phyloP scores from a whole-genome alignment of 805 yeast species.

The Metschnikowia cerradonensis region DNA sequence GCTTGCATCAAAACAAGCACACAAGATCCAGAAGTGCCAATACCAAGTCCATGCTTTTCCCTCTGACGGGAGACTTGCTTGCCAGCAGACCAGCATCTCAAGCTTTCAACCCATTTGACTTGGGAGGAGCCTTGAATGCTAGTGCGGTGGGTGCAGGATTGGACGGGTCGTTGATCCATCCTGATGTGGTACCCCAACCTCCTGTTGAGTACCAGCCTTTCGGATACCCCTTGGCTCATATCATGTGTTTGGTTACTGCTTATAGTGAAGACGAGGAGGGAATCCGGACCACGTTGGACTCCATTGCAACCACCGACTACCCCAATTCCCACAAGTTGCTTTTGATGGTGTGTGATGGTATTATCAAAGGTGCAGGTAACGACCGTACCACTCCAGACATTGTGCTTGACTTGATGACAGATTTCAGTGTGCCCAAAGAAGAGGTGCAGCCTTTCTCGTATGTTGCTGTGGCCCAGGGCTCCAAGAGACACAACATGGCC shows the following conservation, averaged over 20 bases:
- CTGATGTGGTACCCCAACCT: conserved; percentile 86
- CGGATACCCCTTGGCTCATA: conserved; percentile 52
- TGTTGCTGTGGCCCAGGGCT: conserved; percentile 92
- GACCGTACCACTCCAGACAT: conserved; percentile 86
- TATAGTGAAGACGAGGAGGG: conserved; percentile 91
- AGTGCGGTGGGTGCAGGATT: conserved; percentile 40
- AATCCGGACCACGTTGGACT: conserved; percentile 82
- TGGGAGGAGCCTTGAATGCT: conserved; percentile 16
- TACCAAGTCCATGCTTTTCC: conserved; percentile 14
- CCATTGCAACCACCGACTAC: conserved; percentile 90
- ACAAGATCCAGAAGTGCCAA: conserved; percentile 13
- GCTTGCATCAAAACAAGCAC: conserved; percentile 19
- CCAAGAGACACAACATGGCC: conserved; percentile 96
- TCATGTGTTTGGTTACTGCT: conserved; percentile 65
- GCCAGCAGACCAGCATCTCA: conserved; percentile 22
- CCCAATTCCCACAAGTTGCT: conserved; percentile 92
- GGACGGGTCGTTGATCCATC: conserved; percentile 58
- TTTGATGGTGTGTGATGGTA: conserved; percentile 86
- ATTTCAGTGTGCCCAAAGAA: conserved; percentile 60
- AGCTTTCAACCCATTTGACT: conserved; percentile 30
- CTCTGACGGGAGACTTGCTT: conserved; percentile 33
- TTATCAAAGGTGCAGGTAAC: conserved; percentile 93
- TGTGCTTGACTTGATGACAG: conserved; percentile 78
- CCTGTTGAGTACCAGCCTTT: conserved; percentile 86
- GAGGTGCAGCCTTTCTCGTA: conserved; percentile 81